phyloP scores from a whole-genome alignment of 352 stramenopile species.

The Thalassiosira sp. region DNA sequence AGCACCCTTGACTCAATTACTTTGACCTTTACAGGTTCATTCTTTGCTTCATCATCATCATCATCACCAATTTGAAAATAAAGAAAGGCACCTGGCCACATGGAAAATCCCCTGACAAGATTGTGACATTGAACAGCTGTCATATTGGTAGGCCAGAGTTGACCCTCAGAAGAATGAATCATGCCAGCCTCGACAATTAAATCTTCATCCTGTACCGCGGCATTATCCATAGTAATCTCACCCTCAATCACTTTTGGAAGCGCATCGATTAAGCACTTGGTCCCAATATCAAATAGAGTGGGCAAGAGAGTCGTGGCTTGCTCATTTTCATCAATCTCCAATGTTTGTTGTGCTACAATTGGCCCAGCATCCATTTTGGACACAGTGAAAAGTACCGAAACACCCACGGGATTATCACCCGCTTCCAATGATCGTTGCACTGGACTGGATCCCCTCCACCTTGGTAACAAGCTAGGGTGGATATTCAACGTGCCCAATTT shows the following conservation, averaged over 20 bases:
- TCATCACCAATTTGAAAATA: conserved; percentile 75
- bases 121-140: conserved; percentile 81
- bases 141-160: conserved; percentile 74
- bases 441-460: conserved; percentile 85
- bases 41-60: conserved; percentile 41
- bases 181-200: conserved; percentile 79
- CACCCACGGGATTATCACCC: conserved; percentile 84
- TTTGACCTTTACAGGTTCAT: conserved; percentile 82
- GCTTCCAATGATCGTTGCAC: conserved; percentile 86
- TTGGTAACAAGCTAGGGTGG: conserved; percentile 86
- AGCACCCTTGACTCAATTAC: conserved; percentile 82
- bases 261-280: conserved; percentile 74
- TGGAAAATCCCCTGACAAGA: conserved; percentile 83
- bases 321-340: conserved; percentile 78
- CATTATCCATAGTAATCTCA: conserved; percentile 75
- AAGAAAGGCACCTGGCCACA: conserved; percentile 85
- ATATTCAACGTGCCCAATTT: conserved; percentile 86
- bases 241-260: conserved; percentile 74
- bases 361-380: conserved; percentile 87
- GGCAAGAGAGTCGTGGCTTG: conserved; percentile 81
- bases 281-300: conserved; percentile 83
- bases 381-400: conserved; percentile 87
- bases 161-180: conserved; percentile 80
- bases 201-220: conserved; percentile 77
- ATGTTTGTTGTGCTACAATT: conserved; percentile 77